Base-by-base conservation (phyloP, 1,139 yeast species). In the Entelexis paramagnoliae region DNA sequence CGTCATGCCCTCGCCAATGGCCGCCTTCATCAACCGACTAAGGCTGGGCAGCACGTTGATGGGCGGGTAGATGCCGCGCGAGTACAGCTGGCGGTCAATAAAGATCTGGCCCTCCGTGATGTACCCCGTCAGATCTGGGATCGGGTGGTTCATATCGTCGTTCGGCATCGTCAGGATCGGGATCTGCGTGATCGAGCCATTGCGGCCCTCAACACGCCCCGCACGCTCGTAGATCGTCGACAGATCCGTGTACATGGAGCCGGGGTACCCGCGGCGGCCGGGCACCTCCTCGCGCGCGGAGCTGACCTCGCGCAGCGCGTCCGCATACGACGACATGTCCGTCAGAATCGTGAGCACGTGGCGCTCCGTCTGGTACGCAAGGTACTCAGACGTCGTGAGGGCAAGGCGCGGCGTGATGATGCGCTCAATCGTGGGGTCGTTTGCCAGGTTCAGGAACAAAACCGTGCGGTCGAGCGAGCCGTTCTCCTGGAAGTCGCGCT, bases 261-360 rank as follows among this genome's bases (percentile, higher is more conserved):
- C 99, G 59, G 99, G 99, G 73, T 91, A 91, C 76, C 99, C 99
- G 81, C 99, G 88, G 80, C 99, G 88, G 77, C 99, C 99, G 66
- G 99, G 99, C 47, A 91, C 99, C 75, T 91, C 99, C 75, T 91
- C 99, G 78, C 99, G 86, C 49, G 99, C 99, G 57, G 99, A 98
- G 56, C 97, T 88, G 51, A 91, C 98, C 75, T 91, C 99, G 81
- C 99, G 89, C 68, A 91, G 77, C 40, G 99, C 99, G 71, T 91
- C 99, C 38, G 99, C 99, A 69, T 91, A 91, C 17, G 98, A 91
- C 26, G 96, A 87, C 99, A 91, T 91, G 75, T 91, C 99, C 53
- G 99, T 93, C 67, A 91, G 79, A 66, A 91, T 91, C 53, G 97
- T 93, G 72, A 91, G 81, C 50, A 91, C 99, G 70, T 91, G 99